Evolutionary conservation across 1,284 basidiomycete genomes (phyloP).

Genomic region (Ustilago tritici): DNA sequence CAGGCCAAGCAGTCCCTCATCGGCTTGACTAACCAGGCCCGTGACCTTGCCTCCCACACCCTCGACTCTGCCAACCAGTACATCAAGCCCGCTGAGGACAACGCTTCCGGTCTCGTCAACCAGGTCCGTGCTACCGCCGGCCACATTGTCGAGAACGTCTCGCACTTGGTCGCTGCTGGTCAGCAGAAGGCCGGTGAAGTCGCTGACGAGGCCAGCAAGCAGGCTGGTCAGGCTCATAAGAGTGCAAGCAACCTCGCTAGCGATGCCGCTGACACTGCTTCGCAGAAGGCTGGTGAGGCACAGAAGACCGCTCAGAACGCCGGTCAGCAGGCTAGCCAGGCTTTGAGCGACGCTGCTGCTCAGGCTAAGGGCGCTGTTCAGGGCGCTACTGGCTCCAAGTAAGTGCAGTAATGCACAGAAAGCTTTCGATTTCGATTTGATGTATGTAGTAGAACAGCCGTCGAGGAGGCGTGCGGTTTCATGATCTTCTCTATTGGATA

Average conservation of each 20-base stretch:
- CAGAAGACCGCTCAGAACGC: conserved; percentile 29
- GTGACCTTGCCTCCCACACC: conserved; percentile 52
- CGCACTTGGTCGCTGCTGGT: conserved; percentile 43
- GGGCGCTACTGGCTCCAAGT: conserved; percentile 42
- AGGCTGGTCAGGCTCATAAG: conserved; percentile 28
- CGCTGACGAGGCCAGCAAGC: conserved; percentile 42
- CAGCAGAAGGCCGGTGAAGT: conserved; percentile 49
- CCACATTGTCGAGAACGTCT: conserved; percentile 42
- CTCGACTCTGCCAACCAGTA: conserved; percentile 58
- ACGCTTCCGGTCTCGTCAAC: conserved; percentile 43
- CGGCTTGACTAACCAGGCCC: conserved; percentile 53
- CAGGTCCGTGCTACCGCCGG: conserved; percentile 48
- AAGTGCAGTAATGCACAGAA: background rate
- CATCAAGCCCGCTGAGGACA: conserved; percentile 55
- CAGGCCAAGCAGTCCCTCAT: conserved; percentile 54
- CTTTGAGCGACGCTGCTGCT: conserved; percentile 49
- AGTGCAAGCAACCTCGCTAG: conserved; percentile 24
- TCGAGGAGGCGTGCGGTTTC: background rate
- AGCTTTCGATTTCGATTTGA: background rate
- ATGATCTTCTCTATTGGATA: conserved; percentile 11
- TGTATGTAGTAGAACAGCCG: conserved; percentile 14
- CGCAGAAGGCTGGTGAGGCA: conserved; percentile 40
- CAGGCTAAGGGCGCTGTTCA: conserved; percentile 49
- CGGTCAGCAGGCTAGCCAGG: conserved; percentile 36
- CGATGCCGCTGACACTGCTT: conserved; percentile 25